Conservation (phyloP, 768 basidiomycete species). For the Dacryopinax primogenitus region DNA sequence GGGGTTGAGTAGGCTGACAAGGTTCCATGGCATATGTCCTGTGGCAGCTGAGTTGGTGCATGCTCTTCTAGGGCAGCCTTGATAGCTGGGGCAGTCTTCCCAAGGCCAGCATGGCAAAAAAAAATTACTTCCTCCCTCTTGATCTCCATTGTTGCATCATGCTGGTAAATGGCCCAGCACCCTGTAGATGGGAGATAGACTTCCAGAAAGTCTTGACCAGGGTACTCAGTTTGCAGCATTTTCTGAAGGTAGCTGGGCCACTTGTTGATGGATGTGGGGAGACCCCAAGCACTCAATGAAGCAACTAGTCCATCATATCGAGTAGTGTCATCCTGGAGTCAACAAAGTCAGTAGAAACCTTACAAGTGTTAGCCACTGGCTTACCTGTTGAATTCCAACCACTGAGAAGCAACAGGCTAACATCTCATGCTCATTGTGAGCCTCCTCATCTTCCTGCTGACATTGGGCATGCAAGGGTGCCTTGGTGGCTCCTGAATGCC, state of each 20-base stretch:
- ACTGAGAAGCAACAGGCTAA: not conserved
- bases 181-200: not conserved
- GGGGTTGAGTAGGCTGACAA: too few relatives aligned
- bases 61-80: not conserved
- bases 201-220: not conserved
- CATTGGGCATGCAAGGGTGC: not conserved
- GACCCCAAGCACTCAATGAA: not conserved
- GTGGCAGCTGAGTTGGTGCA: not conserved
- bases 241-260: not conserved
- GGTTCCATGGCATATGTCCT: not conserved
- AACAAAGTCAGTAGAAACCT: not conserved
- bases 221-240: not conserved
- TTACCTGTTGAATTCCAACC: not conserved
- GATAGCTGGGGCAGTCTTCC: not conserved
- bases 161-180: not conserved
- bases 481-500: not conserved
- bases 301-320: not conserved
- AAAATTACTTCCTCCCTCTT: not conserved
- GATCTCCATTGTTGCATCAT: too few relatives aligned
- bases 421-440: too few relatives aligned
- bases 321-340: not conserved
- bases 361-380: not conserved
- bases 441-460: not conserved
- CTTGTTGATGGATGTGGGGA: too few relatives aligned
- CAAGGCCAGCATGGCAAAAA: not conserved